Evolutionary conservation across 768 basidiomycete genomes (phyloP), one percentile per base, ranked within the genome.

Genomic region (Podaxis sp.): DNA sequence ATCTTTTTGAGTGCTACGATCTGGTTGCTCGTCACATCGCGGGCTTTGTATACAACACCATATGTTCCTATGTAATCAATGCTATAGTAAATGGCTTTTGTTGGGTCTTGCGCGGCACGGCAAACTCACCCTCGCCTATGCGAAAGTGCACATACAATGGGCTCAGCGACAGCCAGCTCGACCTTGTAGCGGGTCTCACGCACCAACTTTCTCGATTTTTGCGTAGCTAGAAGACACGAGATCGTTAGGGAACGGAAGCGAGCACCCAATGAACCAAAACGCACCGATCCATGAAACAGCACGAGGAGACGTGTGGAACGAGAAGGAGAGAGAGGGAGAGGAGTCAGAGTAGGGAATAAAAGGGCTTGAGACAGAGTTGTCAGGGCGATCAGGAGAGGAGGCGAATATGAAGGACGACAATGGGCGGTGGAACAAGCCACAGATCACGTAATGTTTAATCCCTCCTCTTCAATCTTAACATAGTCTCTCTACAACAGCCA

Each of bases 1-100:
- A 99, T 98, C 82, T 99, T 99, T 86, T 99, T 99, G 65, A 98
- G 80, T 23, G 97, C 97, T 54, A 99, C 97, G 66, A 98, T 87
- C 66, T 86, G 76, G 71, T 90, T 90, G 7, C 83, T 89, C 50
- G 75, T 81, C 63, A 85, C 75, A 71, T 98, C 95, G 65, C 87
- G 84, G 42, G 96, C 96, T 74, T 98, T 97, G 83, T 98, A 98
- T 21, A 98, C 96, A 55, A 98, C 96, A 59, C 96, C 96, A 66
- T 98, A 98, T 25, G 96, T 98, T 66, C 96, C 96, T 98, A 70
- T 55, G 59, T 62, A 55, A 57, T 59, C 55, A 51, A 35, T 38
- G 54, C 38, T n/a, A 54, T n/a, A 62, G 62, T 32, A 16, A 36
- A n/a, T 28, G 18, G 61, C 21, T 32, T 23, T 44, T 23, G 37